Evolutionary conservation across 495 filamentous ascomycete species (phyloP).

Genomic region (Jackrogersella multiformis): DNA sequence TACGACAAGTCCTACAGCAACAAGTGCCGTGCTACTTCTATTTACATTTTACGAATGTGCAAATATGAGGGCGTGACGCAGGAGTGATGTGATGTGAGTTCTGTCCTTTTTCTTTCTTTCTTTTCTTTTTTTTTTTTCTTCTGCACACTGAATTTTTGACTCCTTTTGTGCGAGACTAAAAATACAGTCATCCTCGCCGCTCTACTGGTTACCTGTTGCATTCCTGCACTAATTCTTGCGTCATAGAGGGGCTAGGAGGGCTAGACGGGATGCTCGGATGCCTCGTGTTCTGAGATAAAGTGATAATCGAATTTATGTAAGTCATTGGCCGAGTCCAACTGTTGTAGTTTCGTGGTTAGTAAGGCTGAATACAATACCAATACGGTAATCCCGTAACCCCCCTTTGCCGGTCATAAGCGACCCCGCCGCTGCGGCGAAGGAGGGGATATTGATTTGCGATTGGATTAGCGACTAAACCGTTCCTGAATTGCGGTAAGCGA

Average conservation of each 20-base stretch:
- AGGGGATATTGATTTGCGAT: slow-evolving; percentile 24
- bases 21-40: slow-evolving; percentile 8
- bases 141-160: slow-evolving; percentile 28
- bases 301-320: slow-evolving; percentile 11
- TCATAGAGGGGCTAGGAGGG: slow-evolving; percentile 3
- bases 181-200: slow-evolving; percentile 2
- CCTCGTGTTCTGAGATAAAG: slow-evolving; percentile 34
- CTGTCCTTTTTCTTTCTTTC: slow-evolving; percentile 14
- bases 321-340: slow-evolving; percentile 7
- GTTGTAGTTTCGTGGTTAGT: slow-evolving; percentile 10
- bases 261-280: slow-evolving; percentile 19
- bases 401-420: slow-evolving; percentile 24
- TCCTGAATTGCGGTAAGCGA: neutral
- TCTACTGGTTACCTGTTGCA: slow-evolving; percentile 14
- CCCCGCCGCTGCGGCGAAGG: slow-evolving; percentile 27
- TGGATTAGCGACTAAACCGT: neutral
- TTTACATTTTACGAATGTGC: slow-evolving; percentile 21
- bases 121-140: no score
- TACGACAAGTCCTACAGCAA: slow-evolving; percentile 19
- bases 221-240: slow-evolving; percentile 14
- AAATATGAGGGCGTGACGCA: neutral
- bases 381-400: no score
- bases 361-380: slow-evolving; percentile 35
- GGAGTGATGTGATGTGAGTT: neutral
- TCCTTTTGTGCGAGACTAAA: neutral